These are phyloP conservation scores for Sarcodon sp. DNA, from an alignment of 768 basidiomycete genomes.

Conservation along the genomic window DNA sequence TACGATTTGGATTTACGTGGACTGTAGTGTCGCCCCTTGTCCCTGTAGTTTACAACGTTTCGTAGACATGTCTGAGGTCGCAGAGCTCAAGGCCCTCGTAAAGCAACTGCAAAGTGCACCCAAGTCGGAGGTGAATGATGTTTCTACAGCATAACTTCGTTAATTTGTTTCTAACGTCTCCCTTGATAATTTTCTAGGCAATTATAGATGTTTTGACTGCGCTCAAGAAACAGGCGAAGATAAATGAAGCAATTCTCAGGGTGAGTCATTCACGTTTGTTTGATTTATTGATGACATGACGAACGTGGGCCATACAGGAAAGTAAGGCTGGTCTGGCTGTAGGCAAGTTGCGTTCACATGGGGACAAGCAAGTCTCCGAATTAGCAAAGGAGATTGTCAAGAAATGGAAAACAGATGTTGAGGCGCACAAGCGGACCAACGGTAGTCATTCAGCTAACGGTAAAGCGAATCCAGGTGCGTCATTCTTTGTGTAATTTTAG, in stretches of 20 bases:
- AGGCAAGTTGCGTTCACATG: conserved; percentile 73
- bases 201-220: conserved; percentile 43
- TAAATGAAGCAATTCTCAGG: conserved; percentile 64
- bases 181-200: conserved; percentile 29
- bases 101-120: conserved; percentile 63
- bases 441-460: conserved; percentile 11
- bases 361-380: conserved; percentile 60
- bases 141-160: conserved; percentile 10
- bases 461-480: conserved; percentile 25
- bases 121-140: conserved; percentile 37
- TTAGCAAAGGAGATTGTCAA: conserved; percentile 85
- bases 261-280: conserved; percentile 31
- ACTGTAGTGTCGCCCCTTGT: not conserved
- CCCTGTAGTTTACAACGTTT: not conserved
- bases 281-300: conserved; percentile 5
- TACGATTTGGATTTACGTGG: too few relatives aligned
- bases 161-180: conserved; percentile 17
- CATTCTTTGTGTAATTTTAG: not conserved
- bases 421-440: conserved; percentile 41
- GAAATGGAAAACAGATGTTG: conserved; percentile 85
- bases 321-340: conserved; percentile 89
- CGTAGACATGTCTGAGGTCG: conserved; percentile 19
- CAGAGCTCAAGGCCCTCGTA: conserved; percentile 69
- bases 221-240: conserved; percentile 53
- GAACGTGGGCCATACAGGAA: conserved; percentile 36